Evolutionary conservation across 2,329 filamentous ascomycete genomes (phyloP), one percentile per base, ranked within the genome.

Genomic region (Alternaria novae-zelandiae): DNA sequence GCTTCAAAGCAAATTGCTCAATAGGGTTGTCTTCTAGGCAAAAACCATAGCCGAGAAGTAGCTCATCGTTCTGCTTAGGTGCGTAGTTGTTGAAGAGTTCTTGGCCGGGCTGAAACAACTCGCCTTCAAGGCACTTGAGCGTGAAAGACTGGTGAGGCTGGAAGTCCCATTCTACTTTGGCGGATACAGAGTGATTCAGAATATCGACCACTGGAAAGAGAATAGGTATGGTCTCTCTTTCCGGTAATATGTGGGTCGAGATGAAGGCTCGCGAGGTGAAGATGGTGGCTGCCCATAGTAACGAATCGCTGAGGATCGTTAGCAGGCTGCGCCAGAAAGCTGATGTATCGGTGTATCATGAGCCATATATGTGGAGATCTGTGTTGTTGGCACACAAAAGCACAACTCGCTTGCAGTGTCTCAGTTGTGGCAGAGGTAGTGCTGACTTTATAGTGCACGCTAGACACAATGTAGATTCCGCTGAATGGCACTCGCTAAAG

Each of bases 51-150:
- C 85, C 84, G 49, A 85, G 80, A 3, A 86, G 74, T 3, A 86
- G 74, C 68, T 86, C 84, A 64, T 85, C 84, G 54, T 86, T 87
- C 6, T 81, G 77, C 66, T 86, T 86, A 2, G 84, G 81, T 0
- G 82, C 85, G 59, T 86, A 87, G 67, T 86, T 86, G 70, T 87
- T 87, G 74, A 79, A 84, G 3, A 86, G 72, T 64, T 86, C 81
- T 5, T 78, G 74, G 4, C 81, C 83, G 5, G 74, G 64, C 5
- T 68, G 43, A 3, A 82, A 66, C 0, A 61, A 59, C 5, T 82
- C 74, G 9, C 74, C 73, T 9, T 82, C 75, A 5, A 78, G 73
- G 25, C 80, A 65, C 9, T 75, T 76, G 21, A 86, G 71, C 10
- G 75, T 75, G 63, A 85, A 85, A 1, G 72, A 70, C 4, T 70